Evolutionary conservation across 805 yeast genomes (phyloP), one percentile per base, ranked within the genome.

Genomic region (Wickerhamomyces tratensis): DNA sequence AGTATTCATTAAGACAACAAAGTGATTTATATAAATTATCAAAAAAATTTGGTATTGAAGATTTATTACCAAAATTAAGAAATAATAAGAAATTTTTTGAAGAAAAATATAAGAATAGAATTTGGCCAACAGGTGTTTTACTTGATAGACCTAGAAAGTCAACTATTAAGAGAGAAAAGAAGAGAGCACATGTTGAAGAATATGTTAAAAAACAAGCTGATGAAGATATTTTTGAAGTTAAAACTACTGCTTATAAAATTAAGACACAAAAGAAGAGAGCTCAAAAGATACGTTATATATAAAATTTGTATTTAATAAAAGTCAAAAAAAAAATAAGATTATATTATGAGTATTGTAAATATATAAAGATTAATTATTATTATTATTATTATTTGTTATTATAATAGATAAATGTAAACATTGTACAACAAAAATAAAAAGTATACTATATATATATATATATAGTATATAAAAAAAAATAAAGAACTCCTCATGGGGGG

Each of bases 21-120:
- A 77, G 89, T 15, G 95, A 82, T 49, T 65, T 89, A 42, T 87
- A 74, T 71, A 89, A 89, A 63, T 63, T 83, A 56, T 96, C 96
- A 2, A 71, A 76, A 57, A 75, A 79, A 52, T 84, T 75, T 52
- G 96, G 96, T n/a, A 69, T 89, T 7, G 71, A 77, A 35, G 87
- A 83, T 46, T 66, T 86, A 45, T 67, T 89, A 59, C 97, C 97
- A 27, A 69, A 75, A 29, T 39, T 56, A 39, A 54, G 48, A 41
- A 47, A 50, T 44, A 52, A 57, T 50, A 82, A 82, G 71, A 74
- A 71, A 61, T 84, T 88, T 76, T 86, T 74, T 64, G 78, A 77
- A 56, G 93, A 86, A 48, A 86, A 85, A 62, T 84, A 81, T 62
- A 70, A 73, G 37, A 69, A 73, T 47, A 82, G 83, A 67, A 72